Evolutionary conservation across 2,329 filamentous ascomycete genomes (phyloP), one percentile per base, ranked within the genome.

Genomic region (Colletotrichum coccodes): DNA sequence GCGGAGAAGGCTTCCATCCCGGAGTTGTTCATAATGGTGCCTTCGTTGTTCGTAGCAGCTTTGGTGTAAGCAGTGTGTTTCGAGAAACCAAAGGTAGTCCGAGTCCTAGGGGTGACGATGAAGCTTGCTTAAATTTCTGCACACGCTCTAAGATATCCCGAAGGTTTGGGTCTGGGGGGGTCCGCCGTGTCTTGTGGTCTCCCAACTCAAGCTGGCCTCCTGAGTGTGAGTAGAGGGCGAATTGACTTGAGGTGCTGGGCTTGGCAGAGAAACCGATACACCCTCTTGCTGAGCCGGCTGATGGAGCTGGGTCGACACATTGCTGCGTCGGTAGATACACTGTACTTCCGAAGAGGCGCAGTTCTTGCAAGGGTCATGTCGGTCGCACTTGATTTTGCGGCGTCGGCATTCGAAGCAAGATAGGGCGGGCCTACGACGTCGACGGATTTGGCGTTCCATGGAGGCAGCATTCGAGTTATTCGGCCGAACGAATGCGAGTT

Each of bases 311-410:
- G 14, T 12, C 21, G n/a, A 14, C 7, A 23, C 46, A 54, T 70
- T 61, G 52, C 38, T 38, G 61, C 71, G 69, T 32, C 40, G 74
- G 64, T 74, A 83, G 18, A 68, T 73, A 61, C 81, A 84, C 5
- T 71, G 71, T 50, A 72, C 71, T 49, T 75, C 76, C 21, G 75
- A 74, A 1, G 75, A 73, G 18, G 76, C 73, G 71, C 81, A 84
- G 68, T 79, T 79, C 16, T 71, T 64, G 68, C 82, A 85, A 4
- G 82, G 82, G 21, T 77, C 73, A n/a, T 75, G 78, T 1, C 81
- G 75, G 67, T 84, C 80, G 67, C 83, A 85, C 60, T 82, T 83
- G 73, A 84, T 79, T 72, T 85, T 85, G 42, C 82, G 79, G 21
- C 80, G 79, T 21, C 83, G 77, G 72, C 83, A 85, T 68, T 81